These are phyloP conservation scores for Crithidia bombi DNA, from an alignment of 208 protist species.

Conservation along the genomic window DNA sequence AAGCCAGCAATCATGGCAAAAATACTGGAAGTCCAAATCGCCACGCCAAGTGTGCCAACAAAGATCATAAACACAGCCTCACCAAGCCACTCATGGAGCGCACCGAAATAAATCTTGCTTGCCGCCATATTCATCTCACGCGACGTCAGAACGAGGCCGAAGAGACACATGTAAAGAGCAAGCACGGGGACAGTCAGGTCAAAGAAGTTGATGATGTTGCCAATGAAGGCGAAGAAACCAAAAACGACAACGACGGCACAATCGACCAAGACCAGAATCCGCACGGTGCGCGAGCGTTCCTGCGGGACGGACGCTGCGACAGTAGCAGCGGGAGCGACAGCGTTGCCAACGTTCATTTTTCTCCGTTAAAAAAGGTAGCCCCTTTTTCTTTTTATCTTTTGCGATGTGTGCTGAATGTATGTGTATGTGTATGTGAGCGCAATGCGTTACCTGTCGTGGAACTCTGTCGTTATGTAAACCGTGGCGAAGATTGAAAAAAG, in stretches of 20 bases:
- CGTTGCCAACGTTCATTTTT: constrained; percentile 21
- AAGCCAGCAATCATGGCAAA: constrained; percentile 36
- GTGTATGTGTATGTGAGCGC: neutral
- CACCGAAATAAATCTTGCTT: constrained; percentile 36
- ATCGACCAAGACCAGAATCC: constrained; percentile 18
- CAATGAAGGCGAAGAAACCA: constrained; percentile 33
- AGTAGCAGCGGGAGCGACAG: neutral
- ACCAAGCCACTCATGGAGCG: constrained; percentile 39
- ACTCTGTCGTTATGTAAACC: neutral
- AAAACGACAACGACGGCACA: constrained; percentile 36
- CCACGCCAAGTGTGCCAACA: constrained; percentile 44
- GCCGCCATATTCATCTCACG: constrained; percentile 32
- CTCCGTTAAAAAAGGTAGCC: neutral
- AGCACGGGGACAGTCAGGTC: constrained; percentile 32
- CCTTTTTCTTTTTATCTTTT: neutral
- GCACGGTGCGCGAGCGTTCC: constrained; percentile 15
- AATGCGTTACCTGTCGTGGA: neutral
- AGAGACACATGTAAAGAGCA: constrained; percentile 43
- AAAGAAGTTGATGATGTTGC: constrained; percentile 34
- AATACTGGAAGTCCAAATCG: constrained; percentile 26
- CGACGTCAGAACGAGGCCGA: constrained; percentile 30
- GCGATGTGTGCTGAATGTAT: neutral
- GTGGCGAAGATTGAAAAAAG: neutral
- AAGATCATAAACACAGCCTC: constrained; percentile 49
- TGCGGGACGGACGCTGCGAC: constrained; percentile 1